Conservation (phyloP, 2,329 filamentous ascomycete species). For the Remersonia thermophila region DNA sequence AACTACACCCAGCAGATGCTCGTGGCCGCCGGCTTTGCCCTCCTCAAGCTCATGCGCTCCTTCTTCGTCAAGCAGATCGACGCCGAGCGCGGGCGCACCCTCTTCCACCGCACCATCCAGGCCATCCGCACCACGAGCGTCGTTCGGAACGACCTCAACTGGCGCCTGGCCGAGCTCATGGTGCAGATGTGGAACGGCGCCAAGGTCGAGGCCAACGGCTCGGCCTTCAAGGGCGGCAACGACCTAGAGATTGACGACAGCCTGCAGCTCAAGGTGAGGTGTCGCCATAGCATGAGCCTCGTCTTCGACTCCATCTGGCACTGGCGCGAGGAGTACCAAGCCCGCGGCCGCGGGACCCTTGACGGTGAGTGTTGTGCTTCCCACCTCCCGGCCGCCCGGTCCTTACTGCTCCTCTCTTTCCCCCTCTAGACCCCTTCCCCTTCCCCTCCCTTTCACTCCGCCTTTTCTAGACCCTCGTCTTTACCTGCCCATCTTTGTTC, state of each 20-base stretch:
- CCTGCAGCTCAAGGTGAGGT: constrained; percentile 69
- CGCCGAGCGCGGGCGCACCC: constrained; percentile 50
- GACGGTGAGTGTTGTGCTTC: constrained; percentile 47
- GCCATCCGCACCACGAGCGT: constrained; percentile 63
- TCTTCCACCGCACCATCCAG: constrained; percentile 60
- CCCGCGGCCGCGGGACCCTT: constrained; percentile 54
- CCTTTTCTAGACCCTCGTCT: constrained; percentile 4
- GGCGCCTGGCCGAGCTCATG: constrained; percentile 71
- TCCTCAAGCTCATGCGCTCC: constrained; percentile 67
- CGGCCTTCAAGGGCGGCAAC: constrained; percentile 35
- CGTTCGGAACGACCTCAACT: constrained; percentile 65
- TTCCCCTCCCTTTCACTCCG: too few relatives aligned
- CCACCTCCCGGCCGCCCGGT: too few relatives aligned
- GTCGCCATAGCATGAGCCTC: constrained; percentile 72
- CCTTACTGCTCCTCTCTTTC: neutral
- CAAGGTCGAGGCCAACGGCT: constrained; percentile 37
- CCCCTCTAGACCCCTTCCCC: neutral
- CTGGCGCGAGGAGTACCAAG: constrained; percentile 70
- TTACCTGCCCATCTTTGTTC: constrained; percentile 6
- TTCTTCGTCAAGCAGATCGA: constrained; percentile 65
- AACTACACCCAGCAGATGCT: constrained; percentile 80
- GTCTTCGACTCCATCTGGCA: constrained; percentile 79
- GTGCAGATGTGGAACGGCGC: constrained; percentile 74
- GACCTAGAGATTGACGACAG: constrained; percentile 53
- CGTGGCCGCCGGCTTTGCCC: constrained; percentile 64